Evolutionary conservation across 106 monocot genomes (phyloP).

Genomic region (Agapanthus africanus): DNA sequence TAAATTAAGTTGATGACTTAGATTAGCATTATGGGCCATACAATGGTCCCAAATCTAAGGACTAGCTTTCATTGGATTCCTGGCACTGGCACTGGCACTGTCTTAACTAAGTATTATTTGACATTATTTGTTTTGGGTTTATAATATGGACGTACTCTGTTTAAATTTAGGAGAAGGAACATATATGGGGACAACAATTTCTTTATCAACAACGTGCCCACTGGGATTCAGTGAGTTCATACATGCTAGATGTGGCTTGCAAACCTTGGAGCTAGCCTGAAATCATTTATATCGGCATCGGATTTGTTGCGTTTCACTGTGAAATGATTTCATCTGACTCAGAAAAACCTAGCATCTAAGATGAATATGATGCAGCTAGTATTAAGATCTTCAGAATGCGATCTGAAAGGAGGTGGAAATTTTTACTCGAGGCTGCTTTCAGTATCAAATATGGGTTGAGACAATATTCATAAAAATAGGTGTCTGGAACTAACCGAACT

Average conservation of each 20-base stretch:
- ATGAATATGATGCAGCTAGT: background rate
- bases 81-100: background rate
- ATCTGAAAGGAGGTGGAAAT: background rate
- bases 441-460: too few relatives aligned
- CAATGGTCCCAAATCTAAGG: background rate
- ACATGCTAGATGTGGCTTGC: background rate
- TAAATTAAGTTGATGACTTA: background rate
- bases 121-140: background rate
- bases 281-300: background rate
- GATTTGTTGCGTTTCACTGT: background rate
- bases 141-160: too few relatives aligned
- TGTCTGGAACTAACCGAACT: background rate
- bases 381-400: background rate
- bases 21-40: background rate
- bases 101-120: too few relatives aligned
- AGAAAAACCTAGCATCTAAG: background rate
- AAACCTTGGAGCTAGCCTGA: background rate
- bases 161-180: conserved; percentile 3
- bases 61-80: background rate
- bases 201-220: background rate
- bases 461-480: too few relatives aligned
- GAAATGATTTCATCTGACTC: background rate
- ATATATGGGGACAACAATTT: background rate
- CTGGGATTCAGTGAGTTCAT: background rate
- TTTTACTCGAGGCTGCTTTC: background rate